Evolutionary conservation across 148 eudicot genomes (phyloP).

Genomic region (Chenopodium suecicum): DNA sequence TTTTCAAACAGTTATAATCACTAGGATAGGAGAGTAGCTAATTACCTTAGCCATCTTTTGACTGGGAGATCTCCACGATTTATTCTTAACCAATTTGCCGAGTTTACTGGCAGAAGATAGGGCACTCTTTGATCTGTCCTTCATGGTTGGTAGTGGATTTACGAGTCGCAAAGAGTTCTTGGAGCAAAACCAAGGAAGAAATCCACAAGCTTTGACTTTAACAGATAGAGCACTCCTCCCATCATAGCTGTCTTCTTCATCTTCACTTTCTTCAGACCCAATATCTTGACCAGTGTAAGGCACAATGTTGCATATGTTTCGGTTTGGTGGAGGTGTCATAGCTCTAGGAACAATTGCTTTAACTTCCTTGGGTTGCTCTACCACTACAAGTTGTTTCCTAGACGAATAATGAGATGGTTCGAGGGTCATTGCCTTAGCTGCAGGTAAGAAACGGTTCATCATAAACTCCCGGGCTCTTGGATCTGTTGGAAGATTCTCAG

Average conservation of each 20-base stretch:
- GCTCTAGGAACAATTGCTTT: conserved; percentile 43
- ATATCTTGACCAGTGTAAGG: conserved; percentile 40
- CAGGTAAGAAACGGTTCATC: conserved; percentile 94
- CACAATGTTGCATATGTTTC: conserved; percentile 31
- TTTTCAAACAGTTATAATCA: background rate
- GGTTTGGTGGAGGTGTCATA: conserved; percentile 39
- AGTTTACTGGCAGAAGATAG: conserved; percentile 44
- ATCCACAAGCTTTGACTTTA: conserved; percentile 57
- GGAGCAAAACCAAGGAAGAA: conserved; percentile 83
- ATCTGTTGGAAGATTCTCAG: conserved; percentile 36
- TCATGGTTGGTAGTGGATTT: conserved; percentile 69
- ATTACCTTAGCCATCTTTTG: conserved; percentile 50
- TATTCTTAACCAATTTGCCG: conserved; percentile 45
- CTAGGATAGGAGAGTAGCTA: background rate
- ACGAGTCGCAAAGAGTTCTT: conserved; percentile 67
- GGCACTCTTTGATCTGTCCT: conserved; percentile 42
- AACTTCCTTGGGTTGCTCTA: conserved; percentile 38
- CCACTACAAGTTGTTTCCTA: conserved; percentile 45
- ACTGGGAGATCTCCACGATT: conserved; percentile 53
- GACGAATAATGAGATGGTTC: conserved; percentile 67
- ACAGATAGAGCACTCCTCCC: conserved; percentile 33
- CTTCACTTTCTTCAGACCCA: conserved; percentile 44
- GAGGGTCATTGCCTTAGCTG: conserved; percentile 81
- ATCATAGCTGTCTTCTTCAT: conserved; percentile 36
- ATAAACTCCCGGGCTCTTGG: conserved; percentile 65